A percentile compares a stretch with the other conserved stretches of the same genome.
phyloP scores from a whole-genome alignment of 129 eudicot species.

The Arctium minus region DNA sequence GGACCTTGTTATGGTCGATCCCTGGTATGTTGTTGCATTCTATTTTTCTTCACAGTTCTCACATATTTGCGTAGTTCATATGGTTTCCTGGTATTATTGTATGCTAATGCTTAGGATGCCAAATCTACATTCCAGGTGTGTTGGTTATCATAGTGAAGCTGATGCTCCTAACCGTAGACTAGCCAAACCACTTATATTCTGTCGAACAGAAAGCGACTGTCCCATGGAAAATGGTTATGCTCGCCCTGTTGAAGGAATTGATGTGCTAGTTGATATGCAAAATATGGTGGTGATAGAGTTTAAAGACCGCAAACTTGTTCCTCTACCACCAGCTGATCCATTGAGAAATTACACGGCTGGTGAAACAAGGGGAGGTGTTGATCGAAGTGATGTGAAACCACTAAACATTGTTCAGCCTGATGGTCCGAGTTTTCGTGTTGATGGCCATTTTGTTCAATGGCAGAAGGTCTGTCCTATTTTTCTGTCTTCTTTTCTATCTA shows the following conservation, averaged over 20 bases:
- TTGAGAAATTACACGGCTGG: conserved; percentile 79
- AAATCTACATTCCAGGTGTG: conserved; percentile 50
- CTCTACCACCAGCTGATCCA: conserved; percentile 84
- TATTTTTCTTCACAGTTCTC: neutral
- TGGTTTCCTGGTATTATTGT: neutral
- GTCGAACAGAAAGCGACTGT: conserved; percentile 81
- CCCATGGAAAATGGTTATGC: conserved; percentile 87
- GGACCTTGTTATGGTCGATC: conserved; percentile 83
- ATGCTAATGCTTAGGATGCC: neutral
- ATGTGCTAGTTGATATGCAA: conserved; percentile 80
- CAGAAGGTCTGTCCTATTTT: conserved; percentile 51
- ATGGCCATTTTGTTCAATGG: conserved; percentile 82
- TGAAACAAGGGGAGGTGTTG: conserved; percentile 79
- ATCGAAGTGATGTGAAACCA: conserved; percentile 77
- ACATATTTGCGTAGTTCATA: neutral
- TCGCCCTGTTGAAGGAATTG: conserved; percentile 83
- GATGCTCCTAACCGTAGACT: conserved; percentile 80
- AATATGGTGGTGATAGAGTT: conserved; percentile 78
- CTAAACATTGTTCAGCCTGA: conserved; percentile 71
- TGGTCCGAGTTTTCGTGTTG: conserved; percentile 80
- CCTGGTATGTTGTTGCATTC: conserved; percentile 42
- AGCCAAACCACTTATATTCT: conserved; percentile 79
- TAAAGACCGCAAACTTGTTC: conserved; percentile 78
- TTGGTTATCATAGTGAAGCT: conserved; percentile 68
- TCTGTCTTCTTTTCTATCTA: neutral